A percentile compares a stretch with the other conserved stretches of the same genome.
Conservation (phyloP, 306 rosid species). For the Cucumis hystrix region DNA sequence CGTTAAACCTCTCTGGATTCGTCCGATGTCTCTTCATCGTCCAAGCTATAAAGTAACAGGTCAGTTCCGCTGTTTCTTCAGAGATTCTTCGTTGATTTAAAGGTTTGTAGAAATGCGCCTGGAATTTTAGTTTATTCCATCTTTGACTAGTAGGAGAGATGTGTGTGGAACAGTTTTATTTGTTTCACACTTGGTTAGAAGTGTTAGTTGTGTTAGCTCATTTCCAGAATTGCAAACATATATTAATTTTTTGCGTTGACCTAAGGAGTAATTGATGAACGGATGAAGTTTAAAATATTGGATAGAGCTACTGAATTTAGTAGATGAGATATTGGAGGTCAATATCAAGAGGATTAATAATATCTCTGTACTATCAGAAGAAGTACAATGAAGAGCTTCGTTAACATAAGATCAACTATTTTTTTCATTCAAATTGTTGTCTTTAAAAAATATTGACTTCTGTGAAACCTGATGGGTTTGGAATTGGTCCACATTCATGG, state of each 20-base stretch:
- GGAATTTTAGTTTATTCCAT: background rate
- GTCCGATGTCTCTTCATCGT: background rate
- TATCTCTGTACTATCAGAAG: background rate
- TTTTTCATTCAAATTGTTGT: background rate
- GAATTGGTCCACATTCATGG: background rate
- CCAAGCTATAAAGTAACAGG: conserved; percentile 5
- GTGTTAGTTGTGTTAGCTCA: background rate
- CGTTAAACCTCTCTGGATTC: background rate
- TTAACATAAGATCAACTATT: background rate
- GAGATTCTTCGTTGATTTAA: background rate
- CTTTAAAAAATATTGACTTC: background rate
- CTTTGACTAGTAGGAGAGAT: background rate
- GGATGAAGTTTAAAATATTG: background rate
- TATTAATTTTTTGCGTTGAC: background rate
- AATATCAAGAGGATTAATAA: background rate
- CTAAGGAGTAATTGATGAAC: background rate
- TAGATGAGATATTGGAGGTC: background rate
- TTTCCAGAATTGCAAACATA: background rate
- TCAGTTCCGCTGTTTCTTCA: background rate
- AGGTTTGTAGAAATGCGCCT: background rate
- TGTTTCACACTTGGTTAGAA: background rate
- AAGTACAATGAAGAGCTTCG: background rate
- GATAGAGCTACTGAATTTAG: background rate
- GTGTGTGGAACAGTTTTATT: background rate
- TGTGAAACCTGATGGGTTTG: background rate